Percentiles rank a stretch among this genome's conserved stretches.
phyloP scores from a whole-genome alignment of 805 yeast genomes.

The Lipomyces kockii region DNA sequence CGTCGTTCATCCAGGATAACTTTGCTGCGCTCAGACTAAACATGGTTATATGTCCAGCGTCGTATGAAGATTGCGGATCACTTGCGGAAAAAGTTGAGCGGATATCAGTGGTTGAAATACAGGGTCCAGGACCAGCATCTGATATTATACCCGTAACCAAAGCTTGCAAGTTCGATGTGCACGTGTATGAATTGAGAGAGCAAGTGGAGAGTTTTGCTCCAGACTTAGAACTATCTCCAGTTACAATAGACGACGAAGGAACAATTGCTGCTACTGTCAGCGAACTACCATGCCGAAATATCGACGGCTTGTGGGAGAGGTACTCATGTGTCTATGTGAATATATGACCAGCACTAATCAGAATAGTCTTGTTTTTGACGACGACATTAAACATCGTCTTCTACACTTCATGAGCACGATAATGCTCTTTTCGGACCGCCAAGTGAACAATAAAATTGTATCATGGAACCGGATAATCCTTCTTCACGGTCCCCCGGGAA shows the following conservation, averaged over 20 bases:
- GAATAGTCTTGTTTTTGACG: constrained; percentile 43
- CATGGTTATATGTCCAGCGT: constrained; percentile 20
- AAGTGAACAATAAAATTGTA: constrained; percentile 28
- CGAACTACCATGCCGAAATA: constrained; percentile 43
- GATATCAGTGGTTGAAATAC: constrained; percentile 28
- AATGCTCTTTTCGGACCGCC: constrained; percentile 39
- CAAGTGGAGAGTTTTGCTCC: neutral
- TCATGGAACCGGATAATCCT: constrained; percentile 39
- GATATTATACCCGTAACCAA: constrained; percentile 20
- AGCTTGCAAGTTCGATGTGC: constrained; percentile 24
- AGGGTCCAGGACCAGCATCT: constrained; percentile 19
- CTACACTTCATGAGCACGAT: constrained; percentile 46
- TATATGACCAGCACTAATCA: neutral
- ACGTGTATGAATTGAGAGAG: constrained; percentile 21
- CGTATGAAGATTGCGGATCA: constrained; percentile 10
- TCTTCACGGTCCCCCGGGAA: constrained; percentile 55
- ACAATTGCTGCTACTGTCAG: constrained; percentile 23
- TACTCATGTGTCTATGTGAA: neutral
- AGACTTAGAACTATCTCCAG: neutral
- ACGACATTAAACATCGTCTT: constrained; percentile 44
- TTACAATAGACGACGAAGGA: constrained; percentile 25
- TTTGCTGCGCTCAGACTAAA: constrained; percentile 26
- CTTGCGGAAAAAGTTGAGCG: constrained; percentile 14
- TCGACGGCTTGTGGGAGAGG: constrained; percentile 48
- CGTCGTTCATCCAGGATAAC: constrained; percentile 22